Evolutionary conservation across 2,329 filamentous ascomycete species (phyloP).

Genomic region (Chaetomiaceae sp.): DNA sequence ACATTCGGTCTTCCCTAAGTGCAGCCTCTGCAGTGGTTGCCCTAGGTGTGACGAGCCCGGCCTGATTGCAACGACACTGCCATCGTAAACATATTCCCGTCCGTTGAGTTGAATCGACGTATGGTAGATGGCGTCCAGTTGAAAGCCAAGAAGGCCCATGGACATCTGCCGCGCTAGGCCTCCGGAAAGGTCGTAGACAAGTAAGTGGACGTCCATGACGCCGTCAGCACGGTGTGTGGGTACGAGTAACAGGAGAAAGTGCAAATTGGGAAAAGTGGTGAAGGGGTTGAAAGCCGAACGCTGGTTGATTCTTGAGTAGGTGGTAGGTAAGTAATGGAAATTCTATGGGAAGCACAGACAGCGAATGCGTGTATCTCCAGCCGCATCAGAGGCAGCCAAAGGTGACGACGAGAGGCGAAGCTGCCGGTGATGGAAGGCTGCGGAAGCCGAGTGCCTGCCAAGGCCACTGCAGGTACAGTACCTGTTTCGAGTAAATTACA

Average conservation of each 20-base stretch:
- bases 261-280: not conserved
- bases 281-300: no score
- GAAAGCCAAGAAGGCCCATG: slow-evolving; percentile 45
- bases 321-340: no score
- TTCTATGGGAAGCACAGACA: no score
- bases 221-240: not conserved
- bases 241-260: not conserved
- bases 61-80: slow-evolving; percentile 72
- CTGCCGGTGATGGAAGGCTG: slow-evolving; percentile 16
- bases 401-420: slow-evolving; percentile 16
- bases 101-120: slow-evolving; percentile 80
- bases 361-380: no score
- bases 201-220: slow-evolving; percentile 67
- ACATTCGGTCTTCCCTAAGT: slow-evolving; percentile 64
- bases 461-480: no score
- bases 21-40: slow-evolving; percentile 67
- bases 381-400: slow-evolving; percentile 14
- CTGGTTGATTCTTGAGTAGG: no score
- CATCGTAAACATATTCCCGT: slow-evolving; percentile 87
- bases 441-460: slow-evolving; percentile 11
- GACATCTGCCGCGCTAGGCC: slow-evolving; percentile 52
- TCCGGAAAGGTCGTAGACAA: slow-evolving; percentile 72
- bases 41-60: slow-evolving; percentile 86
- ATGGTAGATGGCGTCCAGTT: slow-evolving; percentile 90
- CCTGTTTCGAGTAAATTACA: no score